Percentiles rank a stretch among this genome's conserved stretches.
These are phyloP conservation scores for Candida railenensis DNA, from an alignment of 805 yeast genomes.

Conservation along the genomic window DNA sequence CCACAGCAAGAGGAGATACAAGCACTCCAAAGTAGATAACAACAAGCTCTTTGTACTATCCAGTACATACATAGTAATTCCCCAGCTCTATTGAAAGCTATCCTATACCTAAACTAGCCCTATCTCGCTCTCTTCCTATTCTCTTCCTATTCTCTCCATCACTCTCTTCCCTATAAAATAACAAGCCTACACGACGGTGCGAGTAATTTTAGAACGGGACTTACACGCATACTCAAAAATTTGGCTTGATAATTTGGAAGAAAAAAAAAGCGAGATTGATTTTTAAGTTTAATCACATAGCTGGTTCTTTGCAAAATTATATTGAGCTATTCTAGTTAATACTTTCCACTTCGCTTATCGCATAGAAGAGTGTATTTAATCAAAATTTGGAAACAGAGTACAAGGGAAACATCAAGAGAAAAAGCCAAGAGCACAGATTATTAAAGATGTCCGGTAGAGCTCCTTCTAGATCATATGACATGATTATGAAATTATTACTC, in stretches of 20 bases:
- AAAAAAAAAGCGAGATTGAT: slow-evolving; percentile 1
- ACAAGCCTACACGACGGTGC: background rate
- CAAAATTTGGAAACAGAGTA: too few species aligned
- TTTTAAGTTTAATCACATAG: background rate
- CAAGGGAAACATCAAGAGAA: background rate
- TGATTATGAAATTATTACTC: slow-evolving; percentile 85
- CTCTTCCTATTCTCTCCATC: background rate
- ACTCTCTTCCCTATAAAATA: too few species aligned
- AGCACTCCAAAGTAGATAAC: too few species aligned
- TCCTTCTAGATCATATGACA: slow-evolving; percentile 75
- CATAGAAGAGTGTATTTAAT: too few species aligned
- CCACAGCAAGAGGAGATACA: too few species aligned
- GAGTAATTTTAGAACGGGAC: background rate
- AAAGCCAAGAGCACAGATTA: background rate
- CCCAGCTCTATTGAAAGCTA: too few species aligned
- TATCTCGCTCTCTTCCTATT: too few species aligned
- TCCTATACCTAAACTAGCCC: too few species aligned
- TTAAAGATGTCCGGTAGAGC: slow-evolving; percentile 57
- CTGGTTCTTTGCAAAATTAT: background rate
- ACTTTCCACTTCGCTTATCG: too few species aligned
- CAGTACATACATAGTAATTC: too few species aligned
- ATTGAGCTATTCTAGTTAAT: background rate
- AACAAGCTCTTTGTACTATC: too few species aligned
- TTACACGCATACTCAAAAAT: background rate
- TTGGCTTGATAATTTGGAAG: background rate